A percentile compares a stretch with the other conserved stretches of the same genome.
Conservation (phyloP, 202 grass and related monocot species). For the Panicum hallii region DNA sequence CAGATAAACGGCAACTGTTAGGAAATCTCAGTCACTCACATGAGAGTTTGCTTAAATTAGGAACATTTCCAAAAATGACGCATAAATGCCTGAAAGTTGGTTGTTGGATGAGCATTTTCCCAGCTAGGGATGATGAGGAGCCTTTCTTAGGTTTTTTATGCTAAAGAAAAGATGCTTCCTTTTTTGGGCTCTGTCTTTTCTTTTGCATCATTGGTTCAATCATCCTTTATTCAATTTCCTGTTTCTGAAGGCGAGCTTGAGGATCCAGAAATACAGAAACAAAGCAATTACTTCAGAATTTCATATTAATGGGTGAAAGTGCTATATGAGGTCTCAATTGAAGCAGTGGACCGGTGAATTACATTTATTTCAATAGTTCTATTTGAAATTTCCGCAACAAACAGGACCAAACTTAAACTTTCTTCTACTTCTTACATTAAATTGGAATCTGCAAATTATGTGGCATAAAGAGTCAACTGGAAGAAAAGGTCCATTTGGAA, state of each 20-base stretch:
- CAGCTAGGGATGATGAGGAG: not conserved
- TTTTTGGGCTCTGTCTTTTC: not conserved
- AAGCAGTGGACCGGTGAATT: not conserved
- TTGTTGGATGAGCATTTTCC: constrained; percentile 12
- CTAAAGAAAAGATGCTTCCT: not conserved
- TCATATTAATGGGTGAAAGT: constrained; percentile 4
- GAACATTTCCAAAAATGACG: not conserved
- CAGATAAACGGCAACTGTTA: not conserved
- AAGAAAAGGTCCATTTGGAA: not conserved
- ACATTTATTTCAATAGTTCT: not conserved
- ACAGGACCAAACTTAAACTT: not conserved
- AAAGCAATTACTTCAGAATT: constrained; percentile 23
- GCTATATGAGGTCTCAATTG: not conserved
- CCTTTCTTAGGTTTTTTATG: not conserved
- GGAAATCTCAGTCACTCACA: not conserved
- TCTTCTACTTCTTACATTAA: not conserved
- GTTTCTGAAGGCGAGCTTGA: not conserved
- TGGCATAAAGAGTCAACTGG: not conserved
- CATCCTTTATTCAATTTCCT: constrained; percentile 3
- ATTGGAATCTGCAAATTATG: not conserved
- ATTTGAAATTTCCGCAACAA: not conserved
- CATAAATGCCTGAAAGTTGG: constrained; percentile 9
- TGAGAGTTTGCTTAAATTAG: not conserved
- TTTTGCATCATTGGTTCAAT: constrained; percentile 17
- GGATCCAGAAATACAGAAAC: not conserved